Percentiles rank a stretch among this genome's conserved stretches.
Conservation (phyloP, 805 yeast genomes). For the Pichia insulana region DNA sequence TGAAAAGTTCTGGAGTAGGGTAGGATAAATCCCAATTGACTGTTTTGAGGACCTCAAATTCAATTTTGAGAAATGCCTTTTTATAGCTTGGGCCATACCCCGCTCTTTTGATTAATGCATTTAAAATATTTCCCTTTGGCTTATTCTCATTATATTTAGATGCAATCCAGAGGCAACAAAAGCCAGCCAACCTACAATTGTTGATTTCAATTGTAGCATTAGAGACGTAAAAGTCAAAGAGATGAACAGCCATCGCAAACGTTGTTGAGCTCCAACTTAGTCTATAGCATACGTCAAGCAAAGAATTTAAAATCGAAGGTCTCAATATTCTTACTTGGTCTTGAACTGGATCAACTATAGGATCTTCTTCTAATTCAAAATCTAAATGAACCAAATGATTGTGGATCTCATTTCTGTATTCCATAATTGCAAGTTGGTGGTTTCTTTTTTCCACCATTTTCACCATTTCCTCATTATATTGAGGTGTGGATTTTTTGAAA, state of each 20-base stretch:
- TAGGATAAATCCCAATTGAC: constrained; percentile 56
- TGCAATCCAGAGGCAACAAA: constrained; percentile 40
- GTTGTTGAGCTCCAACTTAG: constrained; percentile 27
- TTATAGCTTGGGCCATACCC: constrained; percentile 22
- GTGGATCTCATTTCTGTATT: constrained; percentile 24
- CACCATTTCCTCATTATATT: constrained; percentile 8
- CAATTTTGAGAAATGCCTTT: constrained; percentile 49
- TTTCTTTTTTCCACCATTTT: constrained; percentile 21
- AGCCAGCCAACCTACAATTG: constrained; percentile 32
- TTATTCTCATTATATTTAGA: constrained; percentile 40
- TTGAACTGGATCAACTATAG: constrained; percentile 19
- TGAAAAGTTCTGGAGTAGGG: constrained; percentile 55
- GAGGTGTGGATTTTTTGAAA: not conserved
- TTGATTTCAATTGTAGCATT: constrained; percentile 25
- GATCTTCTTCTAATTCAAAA: constrained; percentile 24
- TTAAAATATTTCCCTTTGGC: constrained; percentile 37
- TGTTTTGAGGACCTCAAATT: constrained; percentile 53
- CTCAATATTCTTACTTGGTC: constrained; percentile 13
- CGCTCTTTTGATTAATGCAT: constrained; percentile 24
- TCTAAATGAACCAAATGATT: constrained; percentile 20
- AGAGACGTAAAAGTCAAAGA: constrained; percentile 34
- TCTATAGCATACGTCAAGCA: constrained; percentile 25
- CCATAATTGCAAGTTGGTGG: constrained; percentile 21
- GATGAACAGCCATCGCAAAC: constrained; percentile 30
- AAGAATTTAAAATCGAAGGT: constrained; percentile 23